These are phyloP conservation scores for Hyaloscypha variabilis DNA, from an alignment of 495 filamentous ascomycete genomes.

Conservation along the genomic window DNA sequence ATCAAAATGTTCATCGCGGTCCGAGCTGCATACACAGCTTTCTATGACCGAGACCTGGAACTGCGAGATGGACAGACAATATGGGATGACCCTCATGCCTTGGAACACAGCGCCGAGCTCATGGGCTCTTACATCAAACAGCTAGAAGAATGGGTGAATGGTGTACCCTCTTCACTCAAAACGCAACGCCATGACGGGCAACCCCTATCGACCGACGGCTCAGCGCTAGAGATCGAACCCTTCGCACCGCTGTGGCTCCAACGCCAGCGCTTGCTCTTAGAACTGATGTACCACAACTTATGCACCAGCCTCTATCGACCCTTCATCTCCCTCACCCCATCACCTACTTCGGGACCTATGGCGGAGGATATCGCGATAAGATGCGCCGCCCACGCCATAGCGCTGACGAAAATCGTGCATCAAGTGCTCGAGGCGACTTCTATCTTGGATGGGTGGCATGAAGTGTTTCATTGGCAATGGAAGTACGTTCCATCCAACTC, in stretches of 20 bases:
- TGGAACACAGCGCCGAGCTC: constrained; percentile 26
- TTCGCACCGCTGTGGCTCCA: constrained; percentile 46
- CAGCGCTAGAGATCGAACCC: constrained; percentile 36
- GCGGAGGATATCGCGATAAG: constrained; percentile 37
- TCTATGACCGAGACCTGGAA: constrained; percentile 37
- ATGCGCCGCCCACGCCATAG: constrained; percentile 51
- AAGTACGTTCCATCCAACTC: constrained; percentile 54
- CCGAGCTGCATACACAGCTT: constrained; percentile 40
- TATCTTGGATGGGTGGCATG: constrained; percentile 51
- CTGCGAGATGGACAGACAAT: constrained; percentile 24
- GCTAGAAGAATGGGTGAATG: background rate
- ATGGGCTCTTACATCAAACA: background rate
- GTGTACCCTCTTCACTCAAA: background rate
- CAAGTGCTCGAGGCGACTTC: constrained; percentile 48
- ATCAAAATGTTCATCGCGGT: constrained; percentile 42
- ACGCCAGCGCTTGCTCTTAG: constrained; percentile 52
- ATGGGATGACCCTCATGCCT: constrained; percentile 30
- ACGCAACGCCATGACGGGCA: background rate
- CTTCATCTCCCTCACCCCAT: constrained; percentile 43
- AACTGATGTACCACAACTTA: constrained; percentile 52
- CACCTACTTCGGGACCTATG: constrained; percentile 21
- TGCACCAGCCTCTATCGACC: constrained; percentile 48
- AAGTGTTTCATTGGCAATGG: constrained; percentile 27
- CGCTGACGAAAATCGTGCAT: constrained; percentile 50
- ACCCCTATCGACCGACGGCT: background rate